A percentile compares a stretch with the other conserved stretches of the same genome.
phyloP scores from a whole-genome alignment of 2,329 filamentous ascomycete genomes.

The Colletotrichum truncatum region DNA sequence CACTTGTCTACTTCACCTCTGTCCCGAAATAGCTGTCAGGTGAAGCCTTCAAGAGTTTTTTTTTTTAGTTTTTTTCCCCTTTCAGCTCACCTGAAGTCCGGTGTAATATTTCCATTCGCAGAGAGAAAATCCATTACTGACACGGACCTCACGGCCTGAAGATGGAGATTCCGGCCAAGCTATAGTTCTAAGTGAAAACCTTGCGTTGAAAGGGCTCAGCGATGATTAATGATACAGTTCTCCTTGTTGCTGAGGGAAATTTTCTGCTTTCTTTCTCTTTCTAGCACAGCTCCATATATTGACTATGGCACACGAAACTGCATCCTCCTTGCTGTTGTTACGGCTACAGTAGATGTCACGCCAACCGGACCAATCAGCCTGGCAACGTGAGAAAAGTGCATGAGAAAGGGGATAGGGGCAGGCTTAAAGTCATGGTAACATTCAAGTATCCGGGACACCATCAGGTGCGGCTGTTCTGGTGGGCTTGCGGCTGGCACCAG shows the following conservation, averaged over 20 bases:
- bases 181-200: no score
- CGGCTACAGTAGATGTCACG: conserved; percentile 4
- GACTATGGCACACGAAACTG: not conserved
- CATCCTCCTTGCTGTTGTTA: not conserved
- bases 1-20: not conserved
- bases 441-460: not conserved
- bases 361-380: not conserved
- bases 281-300: not conserved
- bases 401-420: not conserved
- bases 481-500: not conserved
- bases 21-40: conserved; percentile 6
- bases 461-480: not conserved
- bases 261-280: not conserved
- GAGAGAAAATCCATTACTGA: not conserved
- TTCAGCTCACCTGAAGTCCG: conserved; percentile 13
- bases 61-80: not conserved
- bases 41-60: not conserved
- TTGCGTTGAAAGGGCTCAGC: no score
- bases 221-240: no score
- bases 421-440: not conserved
- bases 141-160: not conserved
- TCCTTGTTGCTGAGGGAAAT: no score
- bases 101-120: not conserved
- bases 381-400: not conserved
- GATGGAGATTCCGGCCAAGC: no score